Evolutionary conservation across 345 rosid species (phyloP).

Genomic region (Viola odorata): DNA sequence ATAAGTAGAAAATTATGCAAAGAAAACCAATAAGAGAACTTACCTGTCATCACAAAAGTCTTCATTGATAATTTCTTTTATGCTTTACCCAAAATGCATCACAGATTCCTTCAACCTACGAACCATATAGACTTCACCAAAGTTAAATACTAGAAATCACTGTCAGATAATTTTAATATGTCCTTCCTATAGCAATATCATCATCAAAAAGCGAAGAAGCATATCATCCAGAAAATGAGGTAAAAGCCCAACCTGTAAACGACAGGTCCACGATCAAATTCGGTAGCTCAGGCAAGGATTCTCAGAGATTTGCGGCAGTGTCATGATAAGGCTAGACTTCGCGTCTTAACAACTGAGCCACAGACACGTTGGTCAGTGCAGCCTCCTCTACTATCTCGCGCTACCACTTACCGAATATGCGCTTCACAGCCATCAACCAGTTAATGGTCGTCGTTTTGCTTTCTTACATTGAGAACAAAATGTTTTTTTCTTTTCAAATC

Average conservation of each 20-base stretch:
- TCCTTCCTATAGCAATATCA: too few species aligned
- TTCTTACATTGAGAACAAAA: too few species aligned
- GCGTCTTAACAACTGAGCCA: constrained; percentile 74
- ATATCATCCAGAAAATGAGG: too few species aligned
- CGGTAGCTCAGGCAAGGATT: constrained; percentile 54
- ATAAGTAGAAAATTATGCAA: too few species aligned
- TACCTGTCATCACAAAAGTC: constrained; percentile 95
- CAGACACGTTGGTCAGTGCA: constrained; percentile 81
- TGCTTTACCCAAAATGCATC: constrained; percentile 96
- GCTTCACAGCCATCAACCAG: constrained; percentile 46
- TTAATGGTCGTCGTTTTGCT: constrained; percentile 30
- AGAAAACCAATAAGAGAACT: constrained; percentile 17
- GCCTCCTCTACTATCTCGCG: constrained; percentile 56
- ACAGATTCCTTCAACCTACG: constrained; percentile 82
- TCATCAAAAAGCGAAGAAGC: too few species aligned
- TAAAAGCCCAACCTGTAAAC: constrained; percentile 75
- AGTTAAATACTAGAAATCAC: neutral
- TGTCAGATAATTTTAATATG: too few species aligned
- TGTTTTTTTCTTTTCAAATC: too few species aligned
- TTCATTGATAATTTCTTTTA: constrained; percentile 86
- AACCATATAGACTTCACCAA: neutral
- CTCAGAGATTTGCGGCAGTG: constrained; percentile 52
- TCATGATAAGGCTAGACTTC: constrained; percentile 84
- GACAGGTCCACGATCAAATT: constrained; percentile 76
- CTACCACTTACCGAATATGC: constrained; percentile 56